A percentile compares a stretch with the other conserved stretches of the same genome.
Conservation (phyloP, 2,329 filamentous ascomycete species). For the Elsinoe necatrix region DNA sequence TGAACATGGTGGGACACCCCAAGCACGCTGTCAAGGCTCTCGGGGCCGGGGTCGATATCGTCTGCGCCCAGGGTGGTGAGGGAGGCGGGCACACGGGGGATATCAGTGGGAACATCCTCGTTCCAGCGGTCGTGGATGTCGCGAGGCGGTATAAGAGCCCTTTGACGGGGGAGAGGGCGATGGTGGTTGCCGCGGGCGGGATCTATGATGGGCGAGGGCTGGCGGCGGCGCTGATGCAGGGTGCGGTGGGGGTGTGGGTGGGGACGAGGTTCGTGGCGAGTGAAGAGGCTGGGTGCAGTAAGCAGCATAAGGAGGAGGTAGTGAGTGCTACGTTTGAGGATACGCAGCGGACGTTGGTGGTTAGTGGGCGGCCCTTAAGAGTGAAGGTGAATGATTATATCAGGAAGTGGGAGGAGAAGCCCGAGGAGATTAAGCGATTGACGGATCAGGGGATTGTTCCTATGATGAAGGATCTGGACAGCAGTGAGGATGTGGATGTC, state of each 20-base stretch:
- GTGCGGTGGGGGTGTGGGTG: slow-evolving; percentile 85
- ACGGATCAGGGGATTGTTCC: slow-evolving; percentile 72
- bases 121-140: slow-evolving; percentile 80
- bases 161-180: slow-evolving; percentile 59
- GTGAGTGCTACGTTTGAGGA: slow-evolving; percentile 70
- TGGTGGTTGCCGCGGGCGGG: slow-evolving; percentile 85
- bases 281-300: slow-evolving; percentile 69
- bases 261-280: slow-evolving; percentile 86
- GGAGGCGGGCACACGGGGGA: slow-evolving; percentile 90
- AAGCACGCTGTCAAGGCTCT: slow-evolving; percentile 86
- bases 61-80: slow-evolving; percentile 88
- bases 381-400: slow-evolving; percentile 80
- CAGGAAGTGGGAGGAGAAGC: slow-evolving; percentile 66
- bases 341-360: slow-evolving; percentile 72
- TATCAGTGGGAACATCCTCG: slow-evolving; percentile 74
- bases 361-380: slow-evolving; percentile 73
- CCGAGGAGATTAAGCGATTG: slow-evolving; percentile 65
- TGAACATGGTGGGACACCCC: slow-evolving; percentile 97
- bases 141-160: slow-evolving; percentile 63
- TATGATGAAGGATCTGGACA: slow-evolving; percentile 71
- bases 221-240: slow-evolving; percentile 76
- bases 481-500: slow-evolving; percentile 58
- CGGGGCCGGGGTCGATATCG: slow-evolving; percentile 76
- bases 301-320: slow-evolving; percentile 75
- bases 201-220: slow-evolving; percentile 75